phyloP scores from a whole-genome alignment of 805 yeast species.

The Limtongozyma cylindracea region DNA sequence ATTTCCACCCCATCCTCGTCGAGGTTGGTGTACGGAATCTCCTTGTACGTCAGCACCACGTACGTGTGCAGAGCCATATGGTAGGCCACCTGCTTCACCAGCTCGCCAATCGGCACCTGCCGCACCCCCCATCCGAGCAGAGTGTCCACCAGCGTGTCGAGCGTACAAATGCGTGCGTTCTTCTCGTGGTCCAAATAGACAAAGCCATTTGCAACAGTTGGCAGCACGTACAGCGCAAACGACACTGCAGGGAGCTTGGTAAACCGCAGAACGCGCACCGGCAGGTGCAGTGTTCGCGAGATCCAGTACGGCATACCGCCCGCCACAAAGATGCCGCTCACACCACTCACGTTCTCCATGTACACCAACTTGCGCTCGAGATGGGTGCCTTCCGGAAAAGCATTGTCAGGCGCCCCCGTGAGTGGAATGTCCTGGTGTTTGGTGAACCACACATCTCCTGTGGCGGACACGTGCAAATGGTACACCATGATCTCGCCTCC shows the following conservation, averaged over 20 bases:
- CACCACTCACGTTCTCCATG: slow-evolving; percentile 29
- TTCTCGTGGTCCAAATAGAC: slow-evolving; percentile 48
- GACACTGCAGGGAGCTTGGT: slow-evolving; percentile 42
- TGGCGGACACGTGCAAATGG: slow-evolving; percentile 19
- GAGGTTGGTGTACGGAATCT: slow-evolving; percentile 32
- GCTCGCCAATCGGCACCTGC: slow-evolving; percentile 24
- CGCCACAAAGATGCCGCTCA: slow-evolving; percentile 37
- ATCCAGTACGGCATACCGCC: slow-evolving; percentile 53
- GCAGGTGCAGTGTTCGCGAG: slow-evolving; percentile 34
- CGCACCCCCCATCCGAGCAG: slow-evolving; percentile 36
- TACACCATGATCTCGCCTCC: slow-evolving; percentile 64
- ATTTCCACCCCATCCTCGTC: slow-evolving; percentile 53
- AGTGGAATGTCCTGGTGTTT: slow-evolving; percentile 20
- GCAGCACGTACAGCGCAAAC: slow-evolving; percentile 25
- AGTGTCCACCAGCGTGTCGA: slow-evolving; percentile 22
- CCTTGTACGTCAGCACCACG: slow-evolving; percentile 31
- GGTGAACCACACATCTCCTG: too few relatives aligned
- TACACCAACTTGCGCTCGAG: slow-evolving; percentile 45
- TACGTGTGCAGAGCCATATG: slow-evolving; percentile 42
- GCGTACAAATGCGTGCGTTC: slow-evolving; percentile 35
- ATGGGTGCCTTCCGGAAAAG: slow-evolving; percentile 39
- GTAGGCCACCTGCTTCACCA: slow-evolving; percentile 39
- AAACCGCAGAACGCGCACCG: slow-evolving; percentile 41
- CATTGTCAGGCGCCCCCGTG: slow-evolving; percentile 65
- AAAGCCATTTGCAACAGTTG: slow-evolving; percentile 19